Evolutionary conservation across 2,329 filamentous ascomycete genomes (phyloP), one percentile per base, ranked within the genome.

Genomic region (Xylariaceae sp.): DNA sequence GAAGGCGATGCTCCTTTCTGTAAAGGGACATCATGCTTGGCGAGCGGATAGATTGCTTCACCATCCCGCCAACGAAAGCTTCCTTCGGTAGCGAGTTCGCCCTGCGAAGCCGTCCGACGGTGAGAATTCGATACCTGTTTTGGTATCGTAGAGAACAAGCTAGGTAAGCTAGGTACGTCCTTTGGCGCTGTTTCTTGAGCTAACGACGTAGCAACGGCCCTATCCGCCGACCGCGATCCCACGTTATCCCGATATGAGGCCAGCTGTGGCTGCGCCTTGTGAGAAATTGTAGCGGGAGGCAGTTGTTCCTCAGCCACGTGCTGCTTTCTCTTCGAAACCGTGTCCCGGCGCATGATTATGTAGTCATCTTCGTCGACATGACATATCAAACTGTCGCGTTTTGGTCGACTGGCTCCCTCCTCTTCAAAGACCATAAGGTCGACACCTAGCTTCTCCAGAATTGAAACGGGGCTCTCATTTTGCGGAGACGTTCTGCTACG

Each of bases 321-420:
- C 30, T 44, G 26, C 43, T 45, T 8, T 32, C 29, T 45, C 19
- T n/a, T 31, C 4, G 30, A 8, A 4, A 45, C 11, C 8, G 43
- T 29, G 27, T 45, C 43, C 3, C 43, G 43, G 11, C 43, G 43
- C 30, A 62, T 41, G n/a, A 60, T 53, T 12, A 64, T 51, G 47
- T 56, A 65, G 40, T 65, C 60, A n/a, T 65, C 63, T 46, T 65
- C 62, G 32, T 65, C 63, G 11, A 58, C 58, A 47, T 64, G 61
- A 26, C 63, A 65, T 31, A 60, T 56, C 8, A 65, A 55, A 34
- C 61, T 63, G 45, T 65, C 63, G 5, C 63, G 59, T 39, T 56
- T 58, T 4, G 50, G 47, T 4, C 56, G 59, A n/a, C 40, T 58
- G 11, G 55, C 54, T 8, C 49, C 31, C 4, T 53, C 55, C n/a